Conservation (phyloP, 1,284 basidiomycete genomes). For the Ganoderma meredithae region DNA sequence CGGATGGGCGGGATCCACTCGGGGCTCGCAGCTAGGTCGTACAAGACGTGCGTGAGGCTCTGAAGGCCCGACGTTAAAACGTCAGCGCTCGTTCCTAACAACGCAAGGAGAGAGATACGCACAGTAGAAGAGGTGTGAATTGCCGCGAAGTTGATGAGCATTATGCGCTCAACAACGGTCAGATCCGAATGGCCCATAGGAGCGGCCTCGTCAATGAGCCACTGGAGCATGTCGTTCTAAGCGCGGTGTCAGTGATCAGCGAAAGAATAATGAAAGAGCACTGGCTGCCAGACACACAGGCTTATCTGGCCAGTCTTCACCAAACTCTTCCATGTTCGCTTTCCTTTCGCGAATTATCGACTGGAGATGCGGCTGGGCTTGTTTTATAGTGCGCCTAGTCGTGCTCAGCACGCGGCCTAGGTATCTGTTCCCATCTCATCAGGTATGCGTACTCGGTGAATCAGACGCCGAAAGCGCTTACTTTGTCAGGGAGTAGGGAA, state of each 20-base stretch:
- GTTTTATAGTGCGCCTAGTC: neutral
- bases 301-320: slow-evolving; percentile 18
- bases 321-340: slow-evolving; percentile 10
- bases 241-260: neutral
- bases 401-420: neutral
- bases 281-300: slow-evolving; percentile 9
- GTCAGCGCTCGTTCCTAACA: neutral
- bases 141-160: slow-evolving; percentile 42
- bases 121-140: slow-evolving; percentile 44
- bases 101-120: neutral
- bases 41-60: slow-evolving; percentile 49
- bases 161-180: slow-evolving; percentile 33
- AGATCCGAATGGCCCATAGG: slow-evolving; percentile 25
- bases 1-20: slow-evolving; percentile 51
- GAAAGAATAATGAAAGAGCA: neutral
- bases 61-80: slow-evolving; percentile 20
- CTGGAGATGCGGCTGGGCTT: neutral
- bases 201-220: slow-evolving; percentile 38
- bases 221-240: slow-evolving; percentile 39
- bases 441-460: neutral
- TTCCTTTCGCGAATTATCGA: slow-evolving; percentile 7
- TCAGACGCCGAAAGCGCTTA: slow-evolving; percentile 24
- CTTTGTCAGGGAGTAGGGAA: slow-evolving; percentile 41
- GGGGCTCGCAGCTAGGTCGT: slow-evolving; percentile 48
- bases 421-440: neutral